Percentiles rank a stretch among this genome's conserved stretches.
These are phyloP conservation scores for Candida quercuum DNA, from an alignment of 805 yeast genomes.

Conservation along the genomic window DNA sequence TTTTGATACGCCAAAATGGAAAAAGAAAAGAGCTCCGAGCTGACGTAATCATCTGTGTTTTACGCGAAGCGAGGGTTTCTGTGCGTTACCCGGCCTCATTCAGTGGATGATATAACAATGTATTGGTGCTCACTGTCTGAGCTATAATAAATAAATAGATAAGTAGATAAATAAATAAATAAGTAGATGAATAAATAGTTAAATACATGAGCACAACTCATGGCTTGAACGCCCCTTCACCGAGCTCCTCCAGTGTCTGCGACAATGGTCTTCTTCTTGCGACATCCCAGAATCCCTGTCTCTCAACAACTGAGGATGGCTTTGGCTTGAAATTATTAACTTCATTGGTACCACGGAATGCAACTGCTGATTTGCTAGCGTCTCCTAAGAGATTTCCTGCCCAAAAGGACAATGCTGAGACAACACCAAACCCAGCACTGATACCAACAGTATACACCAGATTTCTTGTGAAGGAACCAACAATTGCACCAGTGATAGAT, in stretches of 20 bases:
- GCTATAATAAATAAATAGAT: constrained; percentile 8
- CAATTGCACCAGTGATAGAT: constrained; percentile 37
- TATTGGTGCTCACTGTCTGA: no score
- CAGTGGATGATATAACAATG: neutral
- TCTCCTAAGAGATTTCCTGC: constrained; percentile 33
- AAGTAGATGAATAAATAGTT: constrained; percentile 3
- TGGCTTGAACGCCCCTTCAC: constrained; percentile 31
- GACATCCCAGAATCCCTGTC: constrained; percentile 73
- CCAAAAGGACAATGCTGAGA: constrained; percentile 46
- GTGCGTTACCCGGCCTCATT: neutral
- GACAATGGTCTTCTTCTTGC: constrained; percentile 77
- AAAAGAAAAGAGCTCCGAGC: no score
- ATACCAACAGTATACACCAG: constrained; percentile 40
- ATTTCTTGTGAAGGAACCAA: constrained; percentile 32
- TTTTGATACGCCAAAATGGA: no score
- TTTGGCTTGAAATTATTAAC: constrained; percentile 24
- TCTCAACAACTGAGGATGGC: constrained; percentile 21
- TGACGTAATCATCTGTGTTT: no score
- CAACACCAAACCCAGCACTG: constrained; percentile 37
- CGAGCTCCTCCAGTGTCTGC: constrained; percentile 72
- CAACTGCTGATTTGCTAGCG: constrained; percentile 35
- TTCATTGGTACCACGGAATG: constrained; percentile 19
- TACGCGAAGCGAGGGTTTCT: no score
- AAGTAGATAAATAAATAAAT: constrained; percentile 1
- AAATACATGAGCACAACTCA: constrained; percentile 3